Percentiles rank a stretch among this genome's conserved stretches.
phyloP scores from a whole-genome alignment of 768 basidiomycete genomes.

The Pleurotus platypus region DNA sequence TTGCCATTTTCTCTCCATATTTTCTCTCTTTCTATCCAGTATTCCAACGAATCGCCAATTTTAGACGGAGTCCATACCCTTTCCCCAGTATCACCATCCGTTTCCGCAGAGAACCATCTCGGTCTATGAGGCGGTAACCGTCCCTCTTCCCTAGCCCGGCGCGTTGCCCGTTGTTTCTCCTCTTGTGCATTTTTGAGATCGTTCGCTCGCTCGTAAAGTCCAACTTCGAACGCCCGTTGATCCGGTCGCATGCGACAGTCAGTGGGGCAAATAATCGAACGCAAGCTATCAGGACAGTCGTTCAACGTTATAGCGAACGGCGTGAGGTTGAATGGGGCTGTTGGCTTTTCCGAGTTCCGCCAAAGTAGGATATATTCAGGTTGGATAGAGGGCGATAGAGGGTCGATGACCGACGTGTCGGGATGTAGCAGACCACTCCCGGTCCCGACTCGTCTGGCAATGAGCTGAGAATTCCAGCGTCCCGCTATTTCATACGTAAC shows the following conservation, averaged over 20 bases:
- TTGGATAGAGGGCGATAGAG: constrained; percentile 37
- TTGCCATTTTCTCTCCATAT: constrained; percentile 45
- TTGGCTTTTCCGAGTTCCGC: constrained; percentile 84
- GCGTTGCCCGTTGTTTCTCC: constrained; percentile 73
- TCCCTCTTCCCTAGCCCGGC: constrained; percentile 76
- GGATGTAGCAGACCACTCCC: constrained; percentile 64
- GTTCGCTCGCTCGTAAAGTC: constrained; percentile 81
- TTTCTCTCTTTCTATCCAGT: constrained; percentile 78
- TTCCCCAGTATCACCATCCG: constrained; percentile 87
- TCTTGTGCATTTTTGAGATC: constrained; percentile 78
- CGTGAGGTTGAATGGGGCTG: constrained; percentile 90
- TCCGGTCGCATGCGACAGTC: constrained; percentile 93
- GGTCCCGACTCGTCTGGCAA: constrained; percentile 71
- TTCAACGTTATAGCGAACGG: constrained; percentile 93
- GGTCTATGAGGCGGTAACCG: constrained; percentile 67
- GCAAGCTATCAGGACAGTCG: constrained; percentile 71
- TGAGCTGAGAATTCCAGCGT: constrained; percentile 92
- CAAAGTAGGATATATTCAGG: constrained; percentile 85
- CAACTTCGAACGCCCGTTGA: constrained; percentile 91
- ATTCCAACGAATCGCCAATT: constrained; percentile 54
- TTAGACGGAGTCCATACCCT: constrained; percentile 78
- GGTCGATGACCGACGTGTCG: constrained; percentile 55
- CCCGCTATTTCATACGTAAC: constrained; percentile 88
- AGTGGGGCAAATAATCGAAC: constrained; percentile 77
- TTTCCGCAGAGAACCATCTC: constrained; percentile 83